Base-by-base conservation (phyloP, 1,284 basidiomycete genomes). In the Inonotus obliquus region DNA sequence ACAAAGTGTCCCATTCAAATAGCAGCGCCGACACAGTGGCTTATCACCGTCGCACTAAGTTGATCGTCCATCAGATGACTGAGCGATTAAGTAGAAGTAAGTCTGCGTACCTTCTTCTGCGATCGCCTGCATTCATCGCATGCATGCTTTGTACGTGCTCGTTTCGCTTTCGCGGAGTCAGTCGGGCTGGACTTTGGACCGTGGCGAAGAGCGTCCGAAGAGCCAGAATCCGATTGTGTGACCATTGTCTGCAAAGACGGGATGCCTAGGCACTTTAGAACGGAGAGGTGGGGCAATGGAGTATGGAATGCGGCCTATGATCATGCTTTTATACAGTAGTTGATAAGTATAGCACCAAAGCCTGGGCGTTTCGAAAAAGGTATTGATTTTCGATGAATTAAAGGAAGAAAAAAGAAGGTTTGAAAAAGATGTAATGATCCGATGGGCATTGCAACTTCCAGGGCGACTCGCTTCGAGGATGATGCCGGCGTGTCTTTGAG, bases 71-170 rank as follows among this genome's bases (percentile, higher is more conserved):
- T 54, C 45, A 61, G 38, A 35, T 9, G 5, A 32, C 23, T 41
- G 9, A 25, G 11, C 23, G 23, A 19, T 3, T 37, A 11, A 14
- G 35, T 19, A 27, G 27, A 29, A 10, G 14, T 1, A 47, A 32
- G 1, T 27, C 7, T 9, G 51, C 56, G 10, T 38, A 62, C 63
- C 63, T 61, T 64, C 55, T 64, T 64, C 60, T 64, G 63, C 14
- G 63, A 64, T 19, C 63, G 54, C 14, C 63, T 48, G 47, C 63
- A 64, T 56, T 64, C 63, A 45, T 64, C 63, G 51, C 63, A 64
- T 29, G 63, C 63, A 55, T 64, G 63, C 51, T 64, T 64, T 13
- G 63, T 64, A 19, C 63, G 54, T 9, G 63, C 55, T 1, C 62
- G 62, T 41, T 64, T 64, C 17, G 52, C n/a, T 44, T 55, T 58